Evolutionary conservation across 2,329 filamentous ascomycete species (phyloP).

Genomic region (Epichloe aotearoae): DNA sequence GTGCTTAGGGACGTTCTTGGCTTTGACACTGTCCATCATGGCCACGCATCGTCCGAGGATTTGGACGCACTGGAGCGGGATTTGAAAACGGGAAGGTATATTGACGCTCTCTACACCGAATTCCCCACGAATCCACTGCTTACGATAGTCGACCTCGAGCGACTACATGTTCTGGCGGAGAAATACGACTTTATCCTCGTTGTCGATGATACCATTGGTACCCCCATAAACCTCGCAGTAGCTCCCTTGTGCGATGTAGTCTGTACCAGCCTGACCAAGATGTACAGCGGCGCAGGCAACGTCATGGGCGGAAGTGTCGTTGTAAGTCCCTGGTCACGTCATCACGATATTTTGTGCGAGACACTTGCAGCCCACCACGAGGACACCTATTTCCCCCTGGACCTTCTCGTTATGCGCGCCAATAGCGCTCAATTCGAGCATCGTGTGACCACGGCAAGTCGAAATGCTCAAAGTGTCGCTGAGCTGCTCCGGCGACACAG

Average conservation of each 20-base stretch:
- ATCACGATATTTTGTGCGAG: background rate
- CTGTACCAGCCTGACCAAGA: constrained; percentile 35
- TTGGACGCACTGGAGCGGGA: background rate
- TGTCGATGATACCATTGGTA: constrained; percentile 27
- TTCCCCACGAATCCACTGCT: constrained; percentile 10
- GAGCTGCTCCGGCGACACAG: constrained; percentile 24
- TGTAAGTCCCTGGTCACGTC: background rate
- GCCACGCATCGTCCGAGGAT: background rate
- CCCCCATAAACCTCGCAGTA: constrained; percentile 30
- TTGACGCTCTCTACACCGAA: background rate
- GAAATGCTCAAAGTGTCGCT: background rate
- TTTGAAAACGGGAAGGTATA: background rate
- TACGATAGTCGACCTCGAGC: constrained; percentile 8
- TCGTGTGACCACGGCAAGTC: background rate
- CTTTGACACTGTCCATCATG: background rate
- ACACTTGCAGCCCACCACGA: constrained; percentile 5
- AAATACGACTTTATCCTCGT: constrained; percentile 24
- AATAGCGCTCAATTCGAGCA: background rate
- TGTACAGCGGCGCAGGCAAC: constrained; percentile 37
- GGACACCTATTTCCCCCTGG: constrained; percentile 8
- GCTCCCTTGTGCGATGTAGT: constrained; percentile 29
- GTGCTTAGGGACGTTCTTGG: background rate
- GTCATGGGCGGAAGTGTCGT: constrained; percentile 26
- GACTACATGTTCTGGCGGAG: constrained; percentile 13
- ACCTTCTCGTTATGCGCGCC: background rate